Evolutionary conservation across 2,329 filamentous ascomycete genomes (phyloP).

Genomic region (Metarhizium robertsii): DNA sequence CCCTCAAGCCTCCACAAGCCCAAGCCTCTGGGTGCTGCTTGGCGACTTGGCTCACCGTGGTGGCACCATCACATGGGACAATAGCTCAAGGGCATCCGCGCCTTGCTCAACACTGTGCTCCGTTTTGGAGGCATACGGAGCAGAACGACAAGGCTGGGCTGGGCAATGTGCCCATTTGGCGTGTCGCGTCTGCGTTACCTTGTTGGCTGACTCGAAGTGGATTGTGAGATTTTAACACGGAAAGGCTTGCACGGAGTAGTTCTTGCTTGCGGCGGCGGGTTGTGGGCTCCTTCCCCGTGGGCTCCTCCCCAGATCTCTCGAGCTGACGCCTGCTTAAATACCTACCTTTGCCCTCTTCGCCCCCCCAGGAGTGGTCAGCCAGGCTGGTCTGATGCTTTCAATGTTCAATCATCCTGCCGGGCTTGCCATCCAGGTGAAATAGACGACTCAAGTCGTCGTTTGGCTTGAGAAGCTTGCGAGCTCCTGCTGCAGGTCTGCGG

Average conservation of each 20-base stretch:
- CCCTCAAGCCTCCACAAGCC: not conserved
- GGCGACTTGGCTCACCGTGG: not conserved
- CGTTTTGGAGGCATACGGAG: too few species aligned
- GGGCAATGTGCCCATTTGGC: too few species aligned
- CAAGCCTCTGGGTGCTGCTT: not conserved
- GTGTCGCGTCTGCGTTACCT: too few species aligned
- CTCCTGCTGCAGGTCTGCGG: not conserved
- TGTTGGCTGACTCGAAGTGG: too few species aligned
- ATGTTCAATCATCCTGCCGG: not conserved
- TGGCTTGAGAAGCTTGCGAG: not conserved
- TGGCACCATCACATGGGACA: not conserved
- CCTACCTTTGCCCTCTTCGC: not conserved
- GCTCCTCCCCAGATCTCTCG: too few species aligned
- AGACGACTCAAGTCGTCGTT: not conserved
- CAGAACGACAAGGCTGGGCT: too few species aligned
- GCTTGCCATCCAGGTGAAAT: not conserved
- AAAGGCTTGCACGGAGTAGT: too few species aligned
- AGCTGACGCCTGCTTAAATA: not conserved
- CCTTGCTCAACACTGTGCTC: not conserved
- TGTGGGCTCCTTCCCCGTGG: too few species aligned
- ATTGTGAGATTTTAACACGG: too few species aligned
- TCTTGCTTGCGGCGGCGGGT: too few species aligned
- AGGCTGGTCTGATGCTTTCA: not conserved
- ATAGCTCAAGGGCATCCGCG: not conserved
- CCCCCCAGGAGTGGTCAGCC: not conserved